These are phyloP conservation scores for Fusarium decemcellulare DNA, from an alignment of 2,329 filamentous ascomycete genomes.

Conservation along the genomic window DNA sequence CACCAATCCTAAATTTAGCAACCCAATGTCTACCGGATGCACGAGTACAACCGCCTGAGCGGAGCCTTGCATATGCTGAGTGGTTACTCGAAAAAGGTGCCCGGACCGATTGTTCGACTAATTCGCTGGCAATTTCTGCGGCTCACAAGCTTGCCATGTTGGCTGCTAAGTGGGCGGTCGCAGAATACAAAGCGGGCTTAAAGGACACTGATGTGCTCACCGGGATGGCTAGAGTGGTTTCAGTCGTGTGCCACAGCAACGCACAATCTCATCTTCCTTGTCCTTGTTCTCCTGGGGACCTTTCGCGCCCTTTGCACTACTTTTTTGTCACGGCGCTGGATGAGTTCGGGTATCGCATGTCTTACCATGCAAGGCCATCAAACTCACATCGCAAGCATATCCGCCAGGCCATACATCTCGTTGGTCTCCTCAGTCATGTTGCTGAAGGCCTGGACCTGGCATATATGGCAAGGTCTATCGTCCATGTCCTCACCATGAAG, in stretches of 20 bases:
- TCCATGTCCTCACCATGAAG: background rate
- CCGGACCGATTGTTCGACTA: too few species aligned
- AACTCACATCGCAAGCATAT: background rate
- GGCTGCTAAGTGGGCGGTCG: too few species aligned
- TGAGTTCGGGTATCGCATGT: background rate
- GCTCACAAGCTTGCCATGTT: too few species aligned
- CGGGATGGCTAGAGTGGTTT: background rate
- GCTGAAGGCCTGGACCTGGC: rapidly evolving
- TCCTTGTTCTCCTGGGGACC: background rate
- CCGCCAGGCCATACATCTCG: background rate
- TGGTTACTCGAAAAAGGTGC: too few species aligned
- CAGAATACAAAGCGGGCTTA: too few species aligned
- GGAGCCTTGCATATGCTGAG: too few species aligned
- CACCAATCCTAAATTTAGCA: too few species aligned
- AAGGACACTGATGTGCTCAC: too few species aligned
- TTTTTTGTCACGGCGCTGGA: background rate
- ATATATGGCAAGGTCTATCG: background rate
- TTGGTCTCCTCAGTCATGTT: background rate
- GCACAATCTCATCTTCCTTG: background rate
- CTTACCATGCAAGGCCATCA: background rate
- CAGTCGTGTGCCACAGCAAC: background rate
- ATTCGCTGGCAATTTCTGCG: too few species aligned
- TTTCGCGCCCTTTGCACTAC: background rate
- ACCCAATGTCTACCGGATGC: too few species aligned
- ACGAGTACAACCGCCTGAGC: too few species aligned